Base-by-base conservation (phyloP, 768 basidiomycete genomes). In the Clitopilus hobsonii region DNA sequence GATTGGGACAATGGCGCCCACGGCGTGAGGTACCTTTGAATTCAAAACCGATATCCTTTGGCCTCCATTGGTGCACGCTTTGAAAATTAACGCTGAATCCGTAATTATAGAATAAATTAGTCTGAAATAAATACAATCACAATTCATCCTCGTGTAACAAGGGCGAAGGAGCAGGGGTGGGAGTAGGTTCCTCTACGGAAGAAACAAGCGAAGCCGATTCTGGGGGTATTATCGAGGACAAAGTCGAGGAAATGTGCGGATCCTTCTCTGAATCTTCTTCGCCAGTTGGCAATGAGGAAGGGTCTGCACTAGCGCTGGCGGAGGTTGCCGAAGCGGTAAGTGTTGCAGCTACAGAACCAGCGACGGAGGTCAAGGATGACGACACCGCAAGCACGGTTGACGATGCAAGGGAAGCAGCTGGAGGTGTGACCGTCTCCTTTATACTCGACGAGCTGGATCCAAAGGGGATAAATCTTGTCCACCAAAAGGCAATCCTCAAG, bases 401-500 rank as follows among this genome's bases (percentile, higher is more conserved):
- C 4, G n/a, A 45, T 18, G n/a, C n/a, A 11, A 28, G 22, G 6
- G 26, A 20, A 22, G 28, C 5, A 13, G 30, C 32, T 6, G 22
- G 22, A 16, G 10, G 11, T 7, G 30, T 16, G 50, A n/a, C 26
- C 13, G 18, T 49, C n/a, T 27, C 32, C 32, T 27, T 29, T 2
- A 30, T 18, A 10, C 22, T 45, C 29, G 32, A n/a, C 16, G 51
- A 52, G 47, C 7, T 23, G 22, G 22, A 45, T 11, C 41, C 41
- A 8, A 45, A 18, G 18, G 90, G 90, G 0, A 91, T 54, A 53
- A 89, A 89, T 32, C 82, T 76, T 38, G 88, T 89, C 91, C 94
- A 96, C 88, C 89, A 95, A 51, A 94, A 85, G 0, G 89, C 89
- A 3, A 95, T 76, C 20, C 86, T 77, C 23, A 96, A 58, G 2